A percentile compares a stretch with the other conserved stretches of the same genome.
These are phyloP conservation scores for Pythium monospermum DNA, from an alignment of 352 stramenopile species.

Conservation along the genomic window DNA sequence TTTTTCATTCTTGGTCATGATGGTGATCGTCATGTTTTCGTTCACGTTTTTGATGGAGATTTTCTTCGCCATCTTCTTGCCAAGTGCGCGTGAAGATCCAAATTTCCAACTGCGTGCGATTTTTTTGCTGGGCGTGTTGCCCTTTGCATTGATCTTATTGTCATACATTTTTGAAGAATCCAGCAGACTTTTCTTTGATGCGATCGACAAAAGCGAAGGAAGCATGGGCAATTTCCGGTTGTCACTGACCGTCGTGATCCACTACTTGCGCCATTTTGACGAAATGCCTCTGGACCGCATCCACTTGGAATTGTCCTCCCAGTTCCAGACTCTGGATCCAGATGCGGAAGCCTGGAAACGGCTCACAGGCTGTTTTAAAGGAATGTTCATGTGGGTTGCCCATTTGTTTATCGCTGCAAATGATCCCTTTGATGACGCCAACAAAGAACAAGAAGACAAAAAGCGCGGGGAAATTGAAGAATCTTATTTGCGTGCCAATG, in stretches of 20 bases:
- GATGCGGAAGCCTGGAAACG: slow-evolving; percentile 62
- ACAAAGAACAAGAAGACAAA: slow-evolving; percentile 69
- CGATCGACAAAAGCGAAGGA: slow-evolving; percentile 82
- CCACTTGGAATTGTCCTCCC: slow-evolving; percentile 38
- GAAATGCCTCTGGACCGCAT: slow-evolving; percentile 81
- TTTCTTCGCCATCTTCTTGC: slow-evolving; percentile 88
- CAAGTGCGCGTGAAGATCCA: slow-evolving; percentile 60
- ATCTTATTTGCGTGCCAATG: slow-evolving; percentile 15
- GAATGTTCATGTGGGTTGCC: slow-evolving; percentile 31
- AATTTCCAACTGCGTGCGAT: slow-evolving; percentile 72
- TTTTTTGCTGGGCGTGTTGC: slow-evolving; percentile 58
- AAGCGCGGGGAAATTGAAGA: slow-evolving; percentile 60
- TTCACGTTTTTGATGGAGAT: slow-evolving; percentile 89
- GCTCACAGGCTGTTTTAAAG: slow-evolving; percentile 36
- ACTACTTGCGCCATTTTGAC: slow-evolving; percentile 72
- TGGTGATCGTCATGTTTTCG: slow-evolving; percentile 89
- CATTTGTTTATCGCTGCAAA: slow-evolving; percentile 45
- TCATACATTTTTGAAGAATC: slow-evolving; percentile 87
- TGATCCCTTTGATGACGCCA: slow-evolving; percentile 73
- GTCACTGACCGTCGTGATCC: slow-evolving; percentile 76
- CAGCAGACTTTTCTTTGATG: slow-evolving; percentile 73
- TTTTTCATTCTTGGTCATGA: slow-evolving; percentile 85
- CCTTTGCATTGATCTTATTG: slow-evolving; percentile 76
- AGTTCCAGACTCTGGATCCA: slow-evolving; percentile 47
- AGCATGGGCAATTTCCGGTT: slow-evolving; percentile 81